Percentiles rank a stretch among this genome's conserved stretches.
Evolutionary conservation across 352 stramenopile genomes (phyloP).

Genomic region (Stephanocyclus meneghinianus): DNA sequence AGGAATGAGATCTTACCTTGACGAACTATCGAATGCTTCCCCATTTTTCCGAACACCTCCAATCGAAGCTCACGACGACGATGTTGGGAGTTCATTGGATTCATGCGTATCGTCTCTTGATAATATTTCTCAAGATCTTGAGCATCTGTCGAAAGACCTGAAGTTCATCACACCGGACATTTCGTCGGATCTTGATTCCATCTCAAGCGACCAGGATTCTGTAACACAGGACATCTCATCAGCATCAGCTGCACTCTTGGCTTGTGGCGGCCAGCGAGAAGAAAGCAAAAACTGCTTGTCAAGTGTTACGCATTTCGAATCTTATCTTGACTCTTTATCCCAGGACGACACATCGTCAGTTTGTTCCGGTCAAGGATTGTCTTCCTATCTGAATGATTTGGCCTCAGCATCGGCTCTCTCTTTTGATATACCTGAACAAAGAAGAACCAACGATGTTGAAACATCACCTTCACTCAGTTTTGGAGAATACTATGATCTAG

Average conservation of each 20-base stretch:
- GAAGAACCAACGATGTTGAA: not conserved
- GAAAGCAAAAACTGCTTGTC: not conserved
- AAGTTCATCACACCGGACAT: not conserved
- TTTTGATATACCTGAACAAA: not conserved
- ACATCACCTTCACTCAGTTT: not conserved
- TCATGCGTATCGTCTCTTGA: not conserved
- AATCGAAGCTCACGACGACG: not conserved
- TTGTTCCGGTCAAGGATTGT: slow-evolving; percentile 1
- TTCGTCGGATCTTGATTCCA: slow-evolving; percentile 1
- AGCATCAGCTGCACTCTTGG: not conserved
- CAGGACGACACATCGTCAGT: not conserved
- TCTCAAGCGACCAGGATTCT: not conserved
- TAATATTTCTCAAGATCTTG: slow-evolving; percentile 4
- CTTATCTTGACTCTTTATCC: slow-evolving; percentile 1
- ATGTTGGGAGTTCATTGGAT: not conserved
- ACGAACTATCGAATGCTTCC: not conserved
- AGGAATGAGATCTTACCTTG: slow-evolving; percentile 4
- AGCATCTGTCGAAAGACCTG: not conserved
- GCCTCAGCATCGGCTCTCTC: not conserved
- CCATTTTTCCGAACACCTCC: not conserved
- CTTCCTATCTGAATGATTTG: slow-evolving; percentile 6
- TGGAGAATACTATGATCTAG: not conserved
- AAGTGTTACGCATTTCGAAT: not conserved
- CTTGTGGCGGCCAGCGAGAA: not conserved
- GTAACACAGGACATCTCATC: slow-evolving; percentile 5